Evolutionary conservation across 805 yeast species (phyloP).

Genomic region (Yarrowia sp.): DNA sequence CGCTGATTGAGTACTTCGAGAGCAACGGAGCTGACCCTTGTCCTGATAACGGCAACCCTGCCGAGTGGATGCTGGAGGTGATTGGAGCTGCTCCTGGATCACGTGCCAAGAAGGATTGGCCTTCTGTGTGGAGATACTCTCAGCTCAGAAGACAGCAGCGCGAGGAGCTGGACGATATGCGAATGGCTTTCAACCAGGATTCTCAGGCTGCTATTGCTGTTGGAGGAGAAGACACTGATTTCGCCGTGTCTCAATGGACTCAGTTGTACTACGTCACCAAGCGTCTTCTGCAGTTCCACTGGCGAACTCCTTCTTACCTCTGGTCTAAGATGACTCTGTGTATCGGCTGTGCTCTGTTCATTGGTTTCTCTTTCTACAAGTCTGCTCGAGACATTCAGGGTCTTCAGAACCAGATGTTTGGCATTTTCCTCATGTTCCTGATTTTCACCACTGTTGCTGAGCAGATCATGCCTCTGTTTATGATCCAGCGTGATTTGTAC

Average conservation of each 20-base stretch:
- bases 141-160: constrained; percentile 57
- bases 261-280: constrained; percentile 49
- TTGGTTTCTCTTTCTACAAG: constrained; percentile 68
- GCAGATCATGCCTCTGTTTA: constrained; percentile 63
- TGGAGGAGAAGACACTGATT: constrained; percentile 44
- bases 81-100: constrained; percentile 45
- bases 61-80: constrained; percentile 87
- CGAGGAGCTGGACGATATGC: constrained; percentile 58
- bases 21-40: constrained; percentile 62
- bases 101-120: constrained; percentile 37
- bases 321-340: constrained; percentile 58
- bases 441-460: constrained; percentile 55
- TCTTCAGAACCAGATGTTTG: constrained; percentile 78
- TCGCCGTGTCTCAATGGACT: constrained; percentile 42
- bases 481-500: constrained; percentile 58
- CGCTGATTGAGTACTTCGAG: constrained; percentile 66
- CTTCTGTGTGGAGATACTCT: constrained; percentile 77
- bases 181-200: constrained; percentile 49
- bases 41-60: constrained; percentile 72
- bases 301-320: constrained; percentile 62
- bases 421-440: constrained; percentile 66
- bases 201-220: constrained; percentile 39
- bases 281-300: constrained; percentile 59
- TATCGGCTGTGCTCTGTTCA: constrained; percentile 54
- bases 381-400: constrained; percentile 63